These are phyloP conservation scores for Barbatosphaeria neglecta DNA, from an alignment of 495 filamentous ascomycete genomes.

Conservation along the genomic window DNA sequence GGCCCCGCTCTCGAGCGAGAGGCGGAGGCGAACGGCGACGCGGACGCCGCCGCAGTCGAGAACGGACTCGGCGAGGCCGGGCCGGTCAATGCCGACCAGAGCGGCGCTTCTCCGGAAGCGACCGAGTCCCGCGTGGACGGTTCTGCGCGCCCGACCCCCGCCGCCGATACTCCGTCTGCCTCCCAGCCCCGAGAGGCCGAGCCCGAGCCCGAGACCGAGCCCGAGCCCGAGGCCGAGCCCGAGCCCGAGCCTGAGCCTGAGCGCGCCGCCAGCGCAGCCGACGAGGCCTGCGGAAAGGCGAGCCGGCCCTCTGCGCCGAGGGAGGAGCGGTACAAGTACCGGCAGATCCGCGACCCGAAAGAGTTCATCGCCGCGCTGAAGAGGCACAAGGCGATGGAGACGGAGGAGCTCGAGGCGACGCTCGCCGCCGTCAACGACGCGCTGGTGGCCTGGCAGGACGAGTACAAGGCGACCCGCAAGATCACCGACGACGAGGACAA, in stretches of 20 bases:
- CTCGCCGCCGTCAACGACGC: slow-evolving; percentile 40
- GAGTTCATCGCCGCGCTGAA: slow-evolving; percentile 23
- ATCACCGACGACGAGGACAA: slow-evolving; percentile 39
- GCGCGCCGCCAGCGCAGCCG: slow-evolving; percentile 6
- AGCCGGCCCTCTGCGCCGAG: slow-evolving; percentile 1
- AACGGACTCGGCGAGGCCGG: neutral
- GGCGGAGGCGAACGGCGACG: neutral
- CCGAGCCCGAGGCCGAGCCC: neutral
- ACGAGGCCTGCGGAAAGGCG: slow-evolving; percentile 12
- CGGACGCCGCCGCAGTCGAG: neutral
- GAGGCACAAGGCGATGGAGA: slow-evolving; percentile 21
- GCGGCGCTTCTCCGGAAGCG: neutral
- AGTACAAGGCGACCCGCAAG: slow-evolving; percentile 50
- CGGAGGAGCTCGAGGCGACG: slow-evolving; percentile 40
- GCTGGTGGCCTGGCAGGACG: slow-evolving; percentile 49
- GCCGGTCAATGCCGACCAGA: slow-evolving; percentile 11
- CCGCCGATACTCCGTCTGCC: no score
- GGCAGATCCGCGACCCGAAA: slow-evolving; percentile 21
- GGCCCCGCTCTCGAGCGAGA: neutral
- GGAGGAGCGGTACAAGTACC: slow-evolving; percentile 16
- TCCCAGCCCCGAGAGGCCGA: no score
- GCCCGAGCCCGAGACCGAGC: no score
- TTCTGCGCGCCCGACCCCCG: neutral
- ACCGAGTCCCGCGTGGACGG: neutral
- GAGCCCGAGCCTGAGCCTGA: neutral